These are phyloP conservation scores for Rhytidhysteron rufulum DNA, from an alignment of 2,329 filamentous ascomycete species.

Conservation along the genomic window DNA sequence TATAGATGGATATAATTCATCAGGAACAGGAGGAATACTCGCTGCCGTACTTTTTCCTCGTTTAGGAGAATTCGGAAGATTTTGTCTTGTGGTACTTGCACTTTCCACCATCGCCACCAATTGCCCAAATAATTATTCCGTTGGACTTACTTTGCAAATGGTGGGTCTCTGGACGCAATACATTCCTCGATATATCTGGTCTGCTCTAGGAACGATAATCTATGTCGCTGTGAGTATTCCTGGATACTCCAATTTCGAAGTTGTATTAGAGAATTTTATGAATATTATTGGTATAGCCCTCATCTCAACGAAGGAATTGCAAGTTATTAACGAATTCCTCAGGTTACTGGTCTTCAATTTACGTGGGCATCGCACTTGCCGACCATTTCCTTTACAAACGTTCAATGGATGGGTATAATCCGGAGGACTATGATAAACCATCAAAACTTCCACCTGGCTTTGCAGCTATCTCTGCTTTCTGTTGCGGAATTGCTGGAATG, in stretches of 20 bases:
- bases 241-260: constrained; percentile 63
- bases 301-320: neutral
- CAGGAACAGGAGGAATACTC: constrained; percentile 64
- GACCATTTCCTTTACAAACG: constrained; percentile 68
- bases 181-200: constrained; percentile 67
- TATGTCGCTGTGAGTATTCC: constrained; percentile 69
- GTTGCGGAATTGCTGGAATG: constrained; percentile 61
- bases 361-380: constrained; percentile 60
- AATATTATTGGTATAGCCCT: constrained; percentile 23
- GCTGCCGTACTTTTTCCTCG: constrained; percentile 60
- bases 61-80: constrained; percentile 66
- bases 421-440: constrained; percentile 56
- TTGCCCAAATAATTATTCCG: constrained; percentile 67
- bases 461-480: constrained; percentile 61
- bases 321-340: constrained; percentile 20
- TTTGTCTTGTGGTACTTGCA: constrained; percentile 65
- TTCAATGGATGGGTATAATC: constrained; percentile 57
- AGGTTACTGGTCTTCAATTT: constrained; percentile 73
- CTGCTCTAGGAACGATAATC: constrained; percentile 56
- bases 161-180: constrained; percentile 55
- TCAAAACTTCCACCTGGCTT: constrained; percentile 59
- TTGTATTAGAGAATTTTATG: constrained; percentile 68
- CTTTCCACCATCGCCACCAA: constrained; percentile 68
- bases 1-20: constrained; percentile 49
- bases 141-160: constrained; percentile 63